A percentile compares a stretch with the other conserved stretches of the same genome.
These are phyloP conservation scores for Xylogone sp. DNA, from an alignment of 2,329 filamentous ascomycete genomes.

Conservation along the genomic window DNA sequence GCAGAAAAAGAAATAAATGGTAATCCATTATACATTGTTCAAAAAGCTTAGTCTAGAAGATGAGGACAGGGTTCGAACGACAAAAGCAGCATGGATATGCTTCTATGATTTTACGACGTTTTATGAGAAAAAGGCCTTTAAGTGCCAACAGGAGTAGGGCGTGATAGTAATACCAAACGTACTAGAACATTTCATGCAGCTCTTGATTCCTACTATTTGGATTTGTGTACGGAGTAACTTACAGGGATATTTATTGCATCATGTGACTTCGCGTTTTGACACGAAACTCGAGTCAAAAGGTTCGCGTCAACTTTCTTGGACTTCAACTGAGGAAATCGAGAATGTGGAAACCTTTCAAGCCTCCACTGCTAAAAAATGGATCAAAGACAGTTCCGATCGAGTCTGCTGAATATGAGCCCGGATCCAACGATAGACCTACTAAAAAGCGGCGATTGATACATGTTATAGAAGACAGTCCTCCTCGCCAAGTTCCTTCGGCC, in stretches of 20 bases:
- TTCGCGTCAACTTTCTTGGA: neutral
- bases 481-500: slow-evolving; percentile 9
- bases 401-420: slow-evolving; percentile 15
- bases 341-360: slow-evolving; percentile 31
- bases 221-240: too few species aligned
- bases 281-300: neutral
- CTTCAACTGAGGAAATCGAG: neutral
- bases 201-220: too few species aligned
- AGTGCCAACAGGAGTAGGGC: too few species aligned
- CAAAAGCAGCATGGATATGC: too few species aligned
- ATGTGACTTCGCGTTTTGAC: neutral
- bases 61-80: too few species aligned
- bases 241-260: neutral
- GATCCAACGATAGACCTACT: slow-evolving; percentile 13
- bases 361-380: slow-evolving; percentile 20
- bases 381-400: slow-evolving; percentile 11
- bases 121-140: too few species aligned
- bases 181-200: too few species aligned
- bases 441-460: slow-evolving; percentile 24
- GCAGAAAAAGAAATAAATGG: too few species aligned
- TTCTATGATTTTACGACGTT: too few species aligned
- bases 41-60: too few species aligned
- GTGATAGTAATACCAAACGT: too few species aligned
- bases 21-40: too few species aligned
- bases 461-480: slow-evolving; percentile 18